phyloP scores from a whole-genome alignment of 306 rosid species.

The Mimosa bimucronata region DNA sequence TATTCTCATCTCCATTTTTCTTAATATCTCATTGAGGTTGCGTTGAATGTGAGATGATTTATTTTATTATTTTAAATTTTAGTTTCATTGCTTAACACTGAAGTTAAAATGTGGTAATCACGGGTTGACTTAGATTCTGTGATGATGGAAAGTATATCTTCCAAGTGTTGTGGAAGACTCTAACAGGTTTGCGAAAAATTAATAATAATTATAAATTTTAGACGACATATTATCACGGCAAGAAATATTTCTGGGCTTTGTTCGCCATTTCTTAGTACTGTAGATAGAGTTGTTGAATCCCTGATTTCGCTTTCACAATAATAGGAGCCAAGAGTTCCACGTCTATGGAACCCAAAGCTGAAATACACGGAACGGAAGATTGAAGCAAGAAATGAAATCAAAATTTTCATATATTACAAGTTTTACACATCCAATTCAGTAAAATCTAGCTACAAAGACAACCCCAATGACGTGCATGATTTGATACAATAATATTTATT shows the following conservation, averaged over 20 bases:
- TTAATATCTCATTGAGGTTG: neutral
- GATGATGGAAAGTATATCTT: neutral
- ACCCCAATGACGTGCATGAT: conserved; percentile 31
- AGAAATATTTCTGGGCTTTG: neutral
- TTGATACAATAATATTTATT: neutral
- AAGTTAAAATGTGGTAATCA: neutral
- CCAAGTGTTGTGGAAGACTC: too few relatives aligned
- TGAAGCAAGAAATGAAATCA: conserved; percentile 18
- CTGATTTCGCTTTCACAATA: too few relatives aligned
- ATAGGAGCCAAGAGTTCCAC: too few relatives aligned
- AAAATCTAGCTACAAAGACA: conserved; percentile 26
- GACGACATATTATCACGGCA: neutral
- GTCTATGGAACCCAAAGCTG: neutral
- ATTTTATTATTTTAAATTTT: neutral
- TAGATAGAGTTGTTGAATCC: too few relatives aligned
- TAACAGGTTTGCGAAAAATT: too few relatives aligned
- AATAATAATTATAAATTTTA: too few relatives aligned
- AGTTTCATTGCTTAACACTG: neutral
- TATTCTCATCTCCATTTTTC: neutral
- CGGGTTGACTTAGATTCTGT: neutral
- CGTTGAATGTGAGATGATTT: neutral
- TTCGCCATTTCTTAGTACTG: too few relatives aligned
- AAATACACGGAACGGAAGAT: neutral
- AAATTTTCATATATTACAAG: conserved; percentile 15
- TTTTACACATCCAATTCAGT: conserved; percentile 22